Evolutionary conservation across 2,329 filamentous ascomycete species (phyloP).

Genomic region (Colletotrichum camelliae): DNA sequence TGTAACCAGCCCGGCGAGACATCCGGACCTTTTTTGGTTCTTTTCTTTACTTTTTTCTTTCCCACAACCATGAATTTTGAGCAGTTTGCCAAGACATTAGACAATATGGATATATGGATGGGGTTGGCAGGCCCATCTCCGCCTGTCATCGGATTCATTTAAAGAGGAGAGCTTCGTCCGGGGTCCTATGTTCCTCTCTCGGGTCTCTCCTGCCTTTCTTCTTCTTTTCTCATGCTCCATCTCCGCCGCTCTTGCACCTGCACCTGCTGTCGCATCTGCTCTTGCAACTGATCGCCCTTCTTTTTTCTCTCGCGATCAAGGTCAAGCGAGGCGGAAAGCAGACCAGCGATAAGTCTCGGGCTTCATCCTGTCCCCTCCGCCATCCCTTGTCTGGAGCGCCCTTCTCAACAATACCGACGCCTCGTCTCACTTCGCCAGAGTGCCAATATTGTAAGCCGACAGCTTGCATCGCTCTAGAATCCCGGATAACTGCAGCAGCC

Average conservation of each 20-base stretch:
- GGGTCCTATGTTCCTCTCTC: not conserved
- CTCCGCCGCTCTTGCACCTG: not conserved
- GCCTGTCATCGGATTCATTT: not conserved
- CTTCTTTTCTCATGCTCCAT: not conserved
- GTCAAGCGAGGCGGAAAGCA: not conserved
- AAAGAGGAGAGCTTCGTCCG: not conserved
- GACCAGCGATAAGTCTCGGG: not conserved
- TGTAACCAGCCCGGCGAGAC: not conserved
- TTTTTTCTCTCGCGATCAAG: not conserved
- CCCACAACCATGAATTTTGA: not conserved
- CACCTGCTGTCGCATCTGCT: not conserved
- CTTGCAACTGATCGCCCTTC: not conserved
- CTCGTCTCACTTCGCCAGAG: not conserved
- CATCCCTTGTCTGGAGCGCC: not conserved
- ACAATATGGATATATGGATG: not conserved
- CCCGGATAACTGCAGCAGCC: not conserved
- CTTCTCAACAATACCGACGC: not conserved
- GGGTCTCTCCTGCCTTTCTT: not conserved
- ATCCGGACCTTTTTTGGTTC: not conserved
- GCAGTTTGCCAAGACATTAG: conserved; percentile 7
- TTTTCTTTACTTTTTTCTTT: not conserved
- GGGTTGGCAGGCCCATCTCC: not conserved
- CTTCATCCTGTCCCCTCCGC: not conserved
- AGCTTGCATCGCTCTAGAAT: not conserved
- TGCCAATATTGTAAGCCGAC: not conserved